Conservation (phyloP, 1,139 yeast species). For the Taiozyma sp. region DNA sequence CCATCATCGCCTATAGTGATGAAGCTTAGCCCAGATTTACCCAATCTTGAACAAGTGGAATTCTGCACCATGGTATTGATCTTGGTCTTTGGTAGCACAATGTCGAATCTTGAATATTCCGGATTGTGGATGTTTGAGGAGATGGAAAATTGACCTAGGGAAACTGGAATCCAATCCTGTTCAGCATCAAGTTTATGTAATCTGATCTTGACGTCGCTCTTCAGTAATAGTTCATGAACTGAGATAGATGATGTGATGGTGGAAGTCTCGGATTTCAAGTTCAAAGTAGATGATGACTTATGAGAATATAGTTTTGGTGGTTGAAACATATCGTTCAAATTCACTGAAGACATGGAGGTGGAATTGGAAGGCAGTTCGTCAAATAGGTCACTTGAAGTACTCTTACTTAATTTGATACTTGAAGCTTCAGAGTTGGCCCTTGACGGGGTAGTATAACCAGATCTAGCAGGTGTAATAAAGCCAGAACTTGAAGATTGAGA, state of each 20-base stretch:
- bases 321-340: not conserved
- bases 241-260: conserved; percentile 1
- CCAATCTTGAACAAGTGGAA: conserved; percentile 17
- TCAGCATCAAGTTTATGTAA: conserved; percentile 21
- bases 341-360: conserved; percentile 17
- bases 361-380: conserved; percentile 18
- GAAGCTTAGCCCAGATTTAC: conserved; percentile 22
- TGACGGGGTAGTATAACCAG: not conserved
- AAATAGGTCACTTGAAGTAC: conserved; percentile 2
- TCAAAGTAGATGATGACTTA: conserved; percentile 4
- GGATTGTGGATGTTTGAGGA: conserved; percentile 18
- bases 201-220: conserved; percentile 17
- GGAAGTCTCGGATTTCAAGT: conserved; percentile 1
- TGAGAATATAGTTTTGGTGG: conserved; percentile 6
- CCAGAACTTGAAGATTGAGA: not conserved
- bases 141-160: conserved; percentile 19
- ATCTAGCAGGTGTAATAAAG: not conserved
- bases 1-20: conserved; percentile 14
- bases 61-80: conserved; percentile 14
- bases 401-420: not conserved
- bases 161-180: conserved; percentile 24
- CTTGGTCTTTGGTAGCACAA: conserved; percentile 1
- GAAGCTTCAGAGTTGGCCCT: conserved; percentile 3
- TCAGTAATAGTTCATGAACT: conserved; percentile 16
- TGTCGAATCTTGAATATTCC: conserved; percentile 16